Base-by-base conservation (phyloP, 202 grass and related monocot species). In the Musa balbisiana region DNA sequence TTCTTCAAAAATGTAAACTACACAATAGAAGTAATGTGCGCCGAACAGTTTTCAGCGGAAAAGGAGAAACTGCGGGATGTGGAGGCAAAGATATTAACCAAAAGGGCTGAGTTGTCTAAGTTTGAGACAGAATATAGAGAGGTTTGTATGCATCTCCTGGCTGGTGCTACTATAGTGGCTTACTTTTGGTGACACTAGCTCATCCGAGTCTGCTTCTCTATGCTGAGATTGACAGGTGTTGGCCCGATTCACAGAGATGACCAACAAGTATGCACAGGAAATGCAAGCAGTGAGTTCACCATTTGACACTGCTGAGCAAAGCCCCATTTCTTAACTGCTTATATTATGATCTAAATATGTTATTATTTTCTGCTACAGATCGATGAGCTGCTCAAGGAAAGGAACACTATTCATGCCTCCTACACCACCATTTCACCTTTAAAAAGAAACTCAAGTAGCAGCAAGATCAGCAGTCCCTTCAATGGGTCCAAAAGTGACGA, bases 1-100 rank as follows among this genome's bases (percentile, higher is more conserved):
- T 99, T 99, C 89, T 99, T 99, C 75, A 99, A 88, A 88, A 99
- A 89, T 82, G 88, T 74, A 55, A 94, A 78, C 74, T 99, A 99
- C 85, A 94, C 83, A 51, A 78, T 99, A 82, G 95, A 99, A 74
- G 82, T 99, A 62, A 81, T 99, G 74, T 94, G 85, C 65, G 88
- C 88, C 19, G 85, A 94, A 86, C 83, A 89, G 11, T 99, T 99
- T 76, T 70, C 84, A 9, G 62, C 69, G 63, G 88, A 99, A 84
- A 98, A 92, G 83, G 89, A 83, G 80, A 89, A 84, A 73, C 80
- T 99, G 17, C 80, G 64, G 55, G 83, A 85, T 12, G 87, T 99
- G 20, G 95, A 99, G 74, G 85, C 85, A 76, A 99, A 85, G 79
- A 86, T 94, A 83, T 76, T 99, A 55, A 80, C 85, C 51, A 99